Base-by-base conservation (phyloP, 352 stramenopile species). In the Globisporangium heterothallicum region DNA sequence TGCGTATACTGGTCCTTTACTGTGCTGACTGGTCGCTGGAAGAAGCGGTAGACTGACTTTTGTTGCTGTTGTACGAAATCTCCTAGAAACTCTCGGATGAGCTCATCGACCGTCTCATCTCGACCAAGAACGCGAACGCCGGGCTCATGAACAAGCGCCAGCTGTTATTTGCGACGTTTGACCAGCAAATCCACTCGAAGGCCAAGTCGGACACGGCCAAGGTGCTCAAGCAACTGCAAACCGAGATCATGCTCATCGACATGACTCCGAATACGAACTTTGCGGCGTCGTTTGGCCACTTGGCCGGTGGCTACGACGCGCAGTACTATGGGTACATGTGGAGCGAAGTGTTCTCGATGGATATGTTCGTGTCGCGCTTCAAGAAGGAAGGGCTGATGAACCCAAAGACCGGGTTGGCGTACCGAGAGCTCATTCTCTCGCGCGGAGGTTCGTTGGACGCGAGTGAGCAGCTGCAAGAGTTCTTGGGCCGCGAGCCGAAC, bases 241-340 rank as follows among this genome's bases (percentile, higher is more conserved):
- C 61, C n/a, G 74, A 88, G 61, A 94, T 95, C 57, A 86, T 87
- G 69, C 64, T 92, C 25, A 84, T 96, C 62, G 72, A 92, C 50
- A 94, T 93, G 81, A 92, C 84, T 38, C 70, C 74, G 5, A 76
- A 73, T 22, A 92, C 78, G 42, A 93, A 93, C 64, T 92, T 94
- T 56, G 72, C 88, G 2, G 80, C 66, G 9, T 90, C 78, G 13
- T 95, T 96, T 53, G 78, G 78, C 13, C 86, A 96, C 68, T 61
- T 96, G 54, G 80, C 69, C 10, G 75, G 78, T 25, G 78, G 75
- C 54, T 91, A 88, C 56, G 77, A 91, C 42, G 77, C 80, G 3
- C 73, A 89, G 68, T 90, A 89, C 61, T 92, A 88, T 48, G 86
- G 84, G 48, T 96, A 96, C 74, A 79, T 96, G 73, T 96, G 86